Percentiles rank a stretch among this genome's conserved stretches.
Conservation (phyloP, 371 early-diverging fungal genomes). For the Mortierella sp. region DNA sequence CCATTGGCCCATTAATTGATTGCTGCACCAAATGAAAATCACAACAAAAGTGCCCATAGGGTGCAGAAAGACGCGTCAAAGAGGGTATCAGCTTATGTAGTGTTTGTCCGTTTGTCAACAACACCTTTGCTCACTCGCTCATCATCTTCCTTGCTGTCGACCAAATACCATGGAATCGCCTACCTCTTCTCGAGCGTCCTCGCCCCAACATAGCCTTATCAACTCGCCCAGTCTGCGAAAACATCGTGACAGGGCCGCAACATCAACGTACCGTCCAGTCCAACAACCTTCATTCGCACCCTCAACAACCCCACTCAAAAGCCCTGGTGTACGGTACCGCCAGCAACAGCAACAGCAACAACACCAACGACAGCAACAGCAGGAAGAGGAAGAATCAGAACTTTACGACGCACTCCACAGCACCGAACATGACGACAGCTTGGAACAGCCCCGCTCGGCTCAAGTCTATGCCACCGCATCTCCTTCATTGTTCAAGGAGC, state of each 20-base stretch:
- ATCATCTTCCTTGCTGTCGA: not conserved
- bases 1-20: not conserved
- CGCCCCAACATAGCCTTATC: conserved; percentile 28
- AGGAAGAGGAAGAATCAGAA: conserved; percentile 10
- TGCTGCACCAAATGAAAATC: not conserved
- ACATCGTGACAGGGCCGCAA: conserved; percentile 20
- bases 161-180: conserved; percentile 21
- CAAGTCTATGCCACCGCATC: not conserved
- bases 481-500: conserved; percentile 17
- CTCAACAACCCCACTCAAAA: conserved; percentile 35
- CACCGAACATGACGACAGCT: not conserved
- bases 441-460: not conserved
- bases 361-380: conserved; percentile 13
- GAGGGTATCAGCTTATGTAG: not conserved
- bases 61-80: not conserved
- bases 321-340: conserved; percentile 17
- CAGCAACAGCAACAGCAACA: conserved; percentile 14
- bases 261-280: conserved; percentile 2
- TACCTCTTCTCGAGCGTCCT: conserved; percentile 5
- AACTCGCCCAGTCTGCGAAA: conserved; percentile 35
- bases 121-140: not conserved
- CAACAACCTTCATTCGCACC: conserved; percentile 11
- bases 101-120: not conserved
- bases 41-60: not conserved
- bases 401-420: not conserved